Base-by-base conservation (phyloP, 2,329 filamentous ascomycete species). In the Colletotrichum sp. region DNA sequence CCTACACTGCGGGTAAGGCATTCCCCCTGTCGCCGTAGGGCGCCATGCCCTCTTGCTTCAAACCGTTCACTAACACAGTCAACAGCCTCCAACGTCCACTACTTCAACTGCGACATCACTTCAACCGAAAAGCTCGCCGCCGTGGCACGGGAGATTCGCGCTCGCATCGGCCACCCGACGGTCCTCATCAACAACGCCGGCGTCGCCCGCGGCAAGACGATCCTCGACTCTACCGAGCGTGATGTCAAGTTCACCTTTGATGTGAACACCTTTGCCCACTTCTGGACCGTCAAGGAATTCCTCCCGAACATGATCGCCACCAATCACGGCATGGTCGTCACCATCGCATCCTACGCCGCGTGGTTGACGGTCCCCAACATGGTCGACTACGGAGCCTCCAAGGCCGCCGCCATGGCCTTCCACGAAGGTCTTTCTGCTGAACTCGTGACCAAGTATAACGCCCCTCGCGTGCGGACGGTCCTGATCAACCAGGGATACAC, bases 281-380 rank as follows among this genome's bases (percentile, higher is more conserved):
- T 91, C 86, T 92, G 89, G 87, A 88, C 92, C n/a, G 85, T 89
- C 8, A 90, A 92, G 81, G 89, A 92, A 73, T 95, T 95, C 83
- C 85, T 96, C 2, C 94, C 94, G 0, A 82, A 85, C 78, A 93
- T 96, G 89, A 83, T 93, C 68, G 81, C 84, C 9, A 81, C 81
- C 14, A 92, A 95, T 84, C 93, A 95, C 84, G 94, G 94, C 75
- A 94, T 94, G 88, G 83, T 95, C 55, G 92, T 95, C 26, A 95
- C 92, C 1, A 89, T 95, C 26, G 91, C 94, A 16, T 92, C 90
- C 3, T 87, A 91, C 65, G 93, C 93, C 0, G 89, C 90, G 14
- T 94, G 91, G 84, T 78, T 92, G 9, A 86, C 89, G 2, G 89
- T 91, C 0, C 91, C 93, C 4, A 89, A 89, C 79, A 90, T 95